Base-by-base conservation (phyloP, 257 asterid species). In the Nicotiana obtusifolia region DNA sequence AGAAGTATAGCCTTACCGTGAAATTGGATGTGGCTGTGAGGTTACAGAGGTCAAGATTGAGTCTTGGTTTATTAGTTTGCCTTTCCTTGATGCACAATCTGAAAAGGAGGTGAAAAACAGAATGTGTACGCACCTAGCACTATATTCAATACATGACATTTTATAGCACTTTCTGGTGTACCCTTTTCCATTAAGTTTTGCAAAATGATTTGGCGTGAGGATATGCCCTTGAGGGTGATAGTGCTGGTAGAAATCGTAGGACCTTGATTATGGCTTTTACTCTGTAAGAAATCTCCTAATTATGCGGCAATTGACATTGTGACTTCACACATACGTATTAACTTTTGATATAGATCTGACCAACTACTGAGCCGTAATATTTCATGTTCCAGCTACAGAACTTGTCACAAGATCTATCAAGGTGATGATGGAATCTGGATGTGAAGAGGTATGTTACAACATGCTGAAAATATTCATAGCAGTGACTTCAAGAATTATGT, bases 341-440 rank as follows among this genome's bases (percentile, higher is more conserved):
- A 8, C 64, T 75, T 24, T 49, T 75, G 80, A 75, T 24, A 66
- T 66, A 17, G 16, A 66, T 66, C 76, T 17, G 52, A 31, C 7
- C 52, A 66, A 26, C 76, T 66, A 66, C 76, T 66, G 26, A 66
- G 14, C 28, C 35, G 26, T 66, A 33, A 9, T 66, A 26, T 75
- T 81, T 78, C 64, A 15, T 33, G 10, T 82, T 86, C 85, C 95
- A 93, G 98, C 99, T 15, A 90, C 97, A 16, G 97, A 93, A 83
- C 97, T 95, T 37, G 99, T 95, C 66, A 84, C 93, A 6, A 87
- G 94, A 84, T 88, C 98, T 24, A 93, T 95, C 82, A 83, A 86
- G 82, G 94, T 88, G 81, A 95, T 95, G 98, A 91, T 93, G 97
- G 93, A 90, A 83, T 92, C 97, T 35, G 97, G 98, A 59, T 95